phyloP scores from a whole-genome alignment of 345 rosid genomes.

The Populus alba region DNA sequence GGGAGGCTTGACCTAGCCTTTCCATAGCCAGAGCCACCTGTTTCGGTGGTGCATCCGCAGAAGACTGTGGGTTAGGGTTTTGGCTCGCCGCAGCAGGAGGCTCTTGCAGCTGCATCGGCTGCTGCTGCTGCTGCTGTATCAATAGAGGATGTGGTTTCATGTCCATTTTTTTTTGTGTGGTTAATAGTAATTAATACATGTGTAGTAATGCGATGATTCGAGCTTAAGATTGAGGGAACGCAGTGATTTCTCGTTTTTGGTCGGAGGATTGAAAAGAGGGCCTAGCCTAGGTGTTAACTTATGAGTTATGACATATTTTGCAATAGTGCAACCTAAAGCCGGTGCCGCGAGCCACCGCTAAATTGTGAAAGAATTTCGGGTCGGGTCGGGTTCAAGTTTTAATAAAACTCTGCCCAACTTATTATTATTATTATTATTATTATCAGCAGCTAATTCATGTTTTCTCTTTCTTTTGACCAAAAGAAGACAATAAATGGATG shows the following conservation, averaged over 20 bases:
- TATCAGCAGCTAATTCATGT: too few species aligned
- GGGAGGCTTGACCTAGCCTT: constrained; percentile 76
- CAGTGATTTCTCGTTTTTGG: too few species aligned
- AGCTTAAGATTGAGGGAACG: neutral
- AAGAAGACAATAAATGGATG: too few species aligned
- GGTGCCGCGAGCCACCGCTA: neutral
- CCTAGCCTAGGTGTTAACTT: too few species aligned
- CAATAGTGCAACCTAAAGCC: neutral
- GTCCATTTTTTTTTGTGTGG: neutral
- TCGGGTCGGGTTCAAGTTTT: too few species aligned
- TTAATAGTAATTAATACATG: neutral
- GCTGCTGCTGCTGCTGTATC: constrained; percentile 18
- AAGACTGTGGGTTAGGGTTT: constrained; percentile 25
- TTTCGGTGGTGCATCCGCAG: constrained; percentile 84
- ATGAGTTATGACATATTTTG: too few species aligned
- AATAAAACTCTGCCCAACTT: too few species aligned
- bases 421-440: too few species aligned
- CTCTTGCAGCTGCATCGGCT: constrained; percentile 35
- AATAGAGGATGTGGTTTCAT: constrained; percentile 20
- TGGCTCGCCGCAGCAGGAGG: constrained; percentile 22
- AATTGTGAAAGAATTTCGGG: neutral
- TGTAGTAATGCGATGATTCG: neutral
- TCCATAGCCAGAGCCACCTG: constrained; percentile 96
- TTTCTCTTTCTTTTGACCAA: too few species aligned
- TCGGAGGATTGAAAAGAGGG: too few species aligned